Evolutionary conservation across 345 rosid genomes (phyloP).

Genomic region (Bruguiera parviflora): DNA sequence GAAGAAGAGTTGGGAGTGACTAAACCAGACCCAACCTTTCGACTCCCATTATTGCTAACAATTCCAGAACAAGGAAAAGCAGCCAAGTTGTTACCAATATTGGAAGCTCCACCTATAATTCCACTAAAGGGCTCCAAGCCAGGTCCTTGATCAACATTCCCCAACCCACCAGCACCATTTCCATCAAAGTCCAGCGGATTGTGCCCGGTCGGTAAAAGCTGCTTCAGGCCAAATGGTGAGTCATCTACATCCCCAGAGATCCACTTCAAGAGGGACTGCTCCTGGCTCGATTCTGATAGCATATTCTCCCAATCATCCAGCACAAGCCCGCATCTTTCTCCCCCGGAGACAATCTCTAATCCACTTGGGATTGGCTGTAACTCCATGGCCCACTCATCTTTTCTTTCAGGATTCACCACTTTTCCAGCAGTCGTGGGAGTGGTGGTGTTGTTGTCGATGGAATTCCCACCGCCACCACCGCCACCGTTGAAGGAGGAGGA

Average conservation of each 20-base stretch:
- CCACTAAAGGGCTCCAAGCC: constrained; percentile 32
- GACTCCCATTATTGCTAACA: constrained; percentile 26
- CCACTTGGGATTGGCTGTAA: constrained; percentile 35
- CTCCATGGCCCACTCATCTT: constrained; percentile 49
- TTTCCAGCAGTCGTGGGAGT: constrained; percentile 15
- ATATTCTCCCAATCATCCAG: constrained; percentile 51
- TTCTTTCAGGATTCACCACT: constrained; percentile 22
- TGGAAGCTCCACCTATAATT: constrained; percentile 16
- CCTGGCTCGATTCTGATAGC: constrained; percentile 45
- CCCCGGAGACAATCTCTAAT: constrained; percentile 30
- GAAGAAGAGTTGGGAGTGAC: constrained; percentile 23
- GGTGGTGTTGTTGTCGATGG: constrained; percentile 42
- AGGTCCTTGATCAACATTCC: constrained; percentile 37
- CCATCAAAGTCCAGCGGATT: constrained; percentile 36
- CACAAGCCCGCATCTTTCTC: constrained; percentile 43
- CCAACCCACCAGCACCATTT: constrained; percentile 32
- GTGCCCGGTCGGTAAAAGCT: constrained; percentile 34
- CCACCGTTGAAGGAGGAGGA: constrained; percentile 60
- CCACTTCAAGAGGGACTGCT: constrained; percentile 44
- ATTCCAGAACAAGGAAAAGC: constrained; percentile 19
- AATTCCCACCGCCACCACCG: constrained; percentile 25
- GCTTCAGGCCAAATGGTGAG: constrained; percentile 34
- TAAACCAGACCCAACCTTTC: constrained; percentile 24
- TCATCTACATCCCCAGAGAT: constrained; percentile 52
- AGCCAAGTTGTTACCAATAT: constrained; percentile 28